A percentile compares a stretch with the other conserved stretches of the same genome.
These are phyloP conservation scores for Boletus eberwhitei DNA, from an alignment of 768 basidiomycete genomes.

Conservation along the genomic window DNA sequence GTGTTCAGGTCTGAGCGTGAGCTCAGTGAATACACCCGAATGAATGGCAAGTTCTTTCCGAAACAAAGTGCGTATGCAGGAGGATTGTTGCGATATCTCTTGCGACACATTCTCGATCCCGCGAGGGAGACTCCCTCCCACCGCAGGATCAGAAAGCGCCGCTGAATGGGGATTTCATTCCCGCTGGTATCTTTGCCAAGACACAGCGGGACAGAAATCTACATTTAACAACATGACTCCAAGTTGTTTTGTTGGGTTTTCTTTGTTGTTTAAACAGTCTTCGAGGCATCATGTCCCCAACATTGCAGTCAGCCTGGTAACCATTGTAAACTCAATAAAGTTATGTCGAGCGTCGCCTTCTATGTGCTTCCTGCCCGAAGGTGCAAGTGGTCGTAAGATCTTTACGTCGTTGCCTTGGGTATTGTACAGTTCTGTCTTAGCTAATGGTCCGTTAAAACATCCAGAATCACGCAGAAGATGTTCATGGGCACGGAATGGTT, in stretches of 20 bases:
- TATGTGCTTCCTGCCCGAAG: neutral
- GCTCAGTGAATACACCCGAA: constrained; percentile 9
- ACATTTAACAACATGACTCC: neutral
- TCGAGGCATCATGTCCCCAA: neutral
- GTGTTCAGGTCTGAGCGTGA: constrained; percentile 8
- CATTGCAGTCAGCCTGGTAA: neutral
- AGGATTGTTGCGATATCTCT: constrained; percentile 10
- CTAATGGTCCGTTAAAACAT: too few species aligned
- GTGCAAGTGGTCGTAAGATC: neutral
- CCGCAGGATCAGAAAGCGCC: constrained; percentile 1
- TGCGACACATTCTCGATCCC: constrained; percentile 15
- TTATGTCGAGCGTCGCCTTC: neutral
- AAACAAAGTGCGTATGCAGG: constrained; percentile 15
- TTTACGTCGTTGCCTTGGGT: neutral
- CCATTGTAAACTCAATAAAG: neutral
- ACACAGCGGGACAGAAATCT: constrained; percentile 1
- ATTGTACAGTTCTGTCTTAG: neutral
- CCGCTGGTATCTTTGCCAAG: neutral
- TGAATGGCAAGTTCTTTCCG: constrained; percentile 10
- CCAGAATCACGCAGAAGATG: neutral
- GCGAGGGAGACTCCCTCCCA: neutral
- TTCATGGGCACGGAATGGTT: neutral
- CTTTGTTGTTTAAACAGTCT: neutral
- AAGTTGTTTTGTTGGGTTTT: neutral
- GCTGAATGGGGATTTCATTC: constrained; percentile 14